Base-by-base conservation (phyloP, 2,329 filamentous ascomycete species). In the Epichloe brachyelytri region DNA sequence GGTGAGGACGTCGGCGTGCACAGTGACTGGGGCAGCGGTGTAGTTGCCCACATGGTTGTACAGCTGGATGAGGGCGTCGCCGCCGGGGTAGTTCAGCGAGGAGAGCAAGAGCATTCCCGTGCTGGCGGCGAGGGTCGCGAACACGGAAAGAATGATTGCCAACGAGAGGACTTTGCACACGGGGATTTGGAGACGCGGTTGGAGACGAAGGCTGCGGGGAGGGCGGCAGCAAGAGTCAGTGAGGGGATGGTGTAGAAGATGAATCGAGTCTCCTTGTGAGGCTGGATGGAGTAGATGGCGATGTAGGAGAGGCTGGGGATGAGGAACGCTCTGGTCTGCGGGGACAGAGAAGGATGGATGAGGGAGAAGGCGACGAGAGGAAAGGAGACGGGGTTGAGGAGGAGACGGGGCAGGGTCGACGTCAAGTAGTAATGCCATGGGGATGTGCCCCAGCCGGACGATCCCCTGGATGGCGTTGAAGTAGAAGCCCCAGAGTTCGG, bases 181-280 rank as follows among this genome's bases (percentile, higher is more conserved):
- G 3, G 72, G 15, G 77, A 79, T 63, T 88, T 90, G 5, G 71
- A 61, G n/a, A 78, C 72, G 40, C 84, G 82, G 1, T 71, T 74
- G 69, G 80, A 86, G 56, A 94, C 70, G 66, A 81, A 83, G 51
- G 80, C 78, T 14, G 88, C 87, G 19, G 82, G 83, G 4, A 88
- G 74, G 3, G 88, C 83, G 0, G 88, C 84, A 3, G 83, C 78
- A 11, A 84, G 85, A 0, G 90, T 95, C 33, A 97, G 71, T 0
- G 84, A 76, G 0, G 93, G 93, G 22, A 95, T 75, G 49, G 81
- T 76, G 68, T 97, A 97, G 60, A 97, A 82, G 58, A 98, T 83
- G 72, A 98, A 98, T 17, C 93, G 86, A 65, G 89, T 86, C 70
- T 98, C 93, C 65, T 98, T 98, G 71, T 98, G 93, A 0, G 91